Conservation (phyloP, 805 yeast genomes). For the Metschnikowia sp. region DNA sequence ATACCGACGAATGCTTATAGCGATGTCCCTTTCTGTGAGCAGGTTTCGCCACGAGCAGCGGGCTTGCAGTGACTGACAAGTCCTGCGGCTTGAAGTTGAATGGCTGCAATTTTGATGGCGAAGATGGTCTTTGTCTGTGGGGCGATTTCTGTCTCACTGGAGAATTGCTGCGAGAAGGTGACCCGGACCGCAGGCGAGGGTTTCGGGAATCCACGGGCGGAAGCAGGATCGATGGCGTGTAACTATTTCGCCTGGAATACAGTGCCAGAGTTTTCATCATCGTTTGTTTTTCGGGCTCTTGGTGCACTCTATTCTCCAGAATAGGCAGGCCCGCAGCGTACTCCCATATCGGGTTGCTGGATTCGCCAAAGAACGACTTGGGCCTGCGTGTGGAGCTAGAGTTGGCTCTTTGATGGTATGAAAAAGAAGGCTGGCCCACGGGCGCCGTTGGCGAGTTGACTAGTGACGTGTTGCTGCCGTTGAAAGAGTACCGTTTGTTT, state of each 20-base stretch:
- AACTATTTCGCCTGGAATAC: slow-evolving; percentile 9
- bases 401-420: slow-evolving; percentile 12
- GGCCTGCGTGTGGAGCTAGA: slow-evolving; percentile 27
- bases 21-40: slow-evolving; percentile 90
- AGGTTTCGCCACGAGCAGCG: slow-evolving; percentile 37
- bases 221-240: slow-evolving; percentile 18
- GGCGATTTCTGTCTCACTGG: slow-evolving; percentile 22
- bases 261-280: slow-evolving; percentile 22
- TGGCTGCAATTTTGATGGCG: slow-evolving; percentile 36
- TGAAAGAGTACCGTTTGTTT: slow-evolving; percentile 9
- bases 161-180: slow-evolving; percentile 30
- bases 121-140: slow-evolving; percentile 8
- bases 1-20: slow-evolving; percentile 93
- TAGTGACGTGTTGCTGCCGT: slow-evolving; percentile 11
- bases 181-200: slow-evolving; percentile 26
- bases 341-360: slow-evolving; percentile 27
- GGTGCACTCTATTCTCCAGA: not conserved
- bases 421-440: slow-evolving; percentile 15
- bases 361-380: slow-evolving; percentile 29
- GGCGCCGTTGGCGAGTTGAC: slow-evolving; percentile 13
- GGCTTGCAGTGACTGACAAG: slow-evolving; percentile 16
- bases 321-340: slow-evolving; percentile 18
- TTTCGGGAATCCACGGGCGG: slow-evolving; percentile 21
- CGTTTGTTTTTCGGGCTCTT: slow-evolving; percentile 16
- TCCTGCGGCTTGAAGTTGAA: slow-evolving; percentile 64